Evolutionary conservation across 257 asterid genomes (phyloP).

Genomic region (Schizonepeta tenuifolia): DNA sequence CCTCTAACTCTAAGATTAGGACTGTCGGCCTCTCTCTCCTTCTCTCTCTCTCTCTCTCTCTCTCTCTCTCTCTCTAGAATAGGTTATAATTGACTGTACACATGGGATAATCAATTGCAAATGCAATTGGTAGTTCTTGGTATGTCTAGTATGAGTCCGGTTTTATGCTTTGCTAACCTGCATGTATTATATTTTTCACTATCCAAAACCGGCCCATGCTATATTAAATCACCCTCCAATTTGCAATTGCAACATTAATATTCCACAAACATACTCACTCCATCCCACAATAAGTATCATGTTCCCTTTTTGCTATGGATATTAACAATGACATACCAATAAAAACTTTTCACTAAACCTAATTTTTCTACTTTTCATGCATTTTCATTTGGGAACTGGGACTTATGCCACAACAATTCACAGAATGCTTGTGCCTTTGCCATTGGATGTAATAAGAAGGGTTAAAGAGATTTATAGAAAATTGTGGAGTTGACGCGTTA

Average conservation of each 20-base stretch:
- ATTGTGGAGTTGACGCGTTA: too few relatives aligned
- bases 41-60: neutral
- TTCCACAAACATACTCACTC: neutral
- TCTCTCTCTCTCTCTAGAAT: neutral
- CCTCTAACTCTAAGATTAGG: neutral
- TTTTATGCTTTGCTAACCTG: constrained; percentile 29
- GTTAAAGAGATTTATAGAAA: too few relatives aligned
- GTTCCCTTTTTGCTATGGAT: too few relatives aligned
- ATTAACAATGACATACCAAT: too few relatives aligned
- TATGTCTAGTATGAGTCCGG: neutral
- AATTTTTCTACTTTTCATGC: too few relatives aligned
- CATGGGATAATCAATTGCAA: constrained; percentile 4
- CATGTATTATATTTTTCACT: constrained; percentile 12
- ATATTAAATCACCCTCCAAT: neutral
- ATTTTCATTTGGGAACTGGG: too few relatives aligned
- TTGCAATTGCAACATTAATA: neutral
- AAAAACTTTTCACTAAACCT: too few relatives aligned
- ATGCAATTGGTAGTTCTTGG: neutral
- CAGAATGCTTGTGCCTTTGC: too few relatives aligned
- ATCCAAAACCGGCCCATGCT: constrained; percentile 2
- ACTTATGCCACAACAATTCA: too few relatives aligned
- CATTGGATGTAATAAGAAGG: too few relatives aligned
- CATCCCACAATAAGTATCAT: too few relatives aligned
- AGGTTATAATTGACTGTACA: constrained; percentile 24
- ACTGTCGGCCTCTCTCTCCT: neutral